Percentiles rank a stretch among this genome's conserved stretches.
Conservation (phyloP, 331 rosid species). For the Erythrophleum ivorense region DNA sequence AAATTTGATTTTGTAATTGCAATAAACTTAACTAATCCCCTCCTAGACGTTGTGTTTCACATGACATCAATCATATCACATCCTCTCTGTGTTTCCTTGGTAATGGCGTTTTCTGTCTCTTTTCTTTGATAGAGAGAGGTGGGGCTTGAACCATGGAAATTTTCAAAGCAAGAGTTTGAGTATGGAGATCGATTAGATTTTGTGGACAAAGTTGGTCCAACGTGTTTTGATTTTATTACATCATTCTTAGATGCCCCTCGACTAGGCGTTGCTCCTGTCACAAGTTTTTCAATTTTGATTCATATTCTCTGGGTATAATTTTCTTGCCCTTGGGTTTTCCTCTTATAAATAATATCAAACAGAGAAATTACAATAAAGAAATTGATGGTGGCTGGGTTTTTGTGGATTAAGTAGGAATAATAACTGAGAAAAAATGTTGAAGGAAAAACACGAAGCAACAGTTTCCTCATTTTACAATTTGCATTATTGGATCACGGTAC, state of each 20-base stretch:
- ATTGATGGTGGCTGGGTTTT: not conserved
- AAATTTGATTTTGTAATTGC: not conserved
- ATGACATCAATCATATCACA: not conserved
- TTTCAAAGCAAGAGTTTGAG: slow-evolving; percentile 38
- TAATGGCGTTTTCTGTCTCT: slow-evolving; percentile 21
- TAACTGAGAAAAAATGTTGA: not conserved
- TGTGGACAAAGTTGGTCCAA: slow-evolving; percentile 53
- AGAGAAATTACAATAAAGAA: not conserved
- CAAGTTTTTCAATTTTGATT: slow-evolving; percentile 18
- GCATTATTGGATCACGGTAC: not conserved
- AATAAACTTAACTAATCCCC: not conserved
- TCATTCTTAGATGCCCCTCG: slow-evolving; percentile 79
- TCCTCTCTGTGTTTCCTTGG: slow-evolving; percentile 14
- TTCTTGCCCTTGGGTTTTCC: slow-evolving; percentile 26
- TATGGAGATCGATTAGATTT: slow-evolving; percentile 32
- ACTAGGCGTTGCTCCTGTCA: slow-evolving; percentile 52
- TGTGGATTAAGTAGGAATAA: not conserved
- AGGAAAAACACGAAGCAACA: not conserved
- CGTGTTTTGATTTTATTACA: slow-evolving; percentile 49
- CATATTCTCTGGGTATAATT: slow-evolving; percentile 37
- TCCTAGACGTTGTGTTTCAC: slow-evolving; percentile 34
- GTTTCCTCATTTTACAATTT: not conserved
- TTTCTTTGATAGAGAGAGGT: slow-evolving; percentile 38
- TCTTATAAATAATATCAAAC: slow-evolving; percentile 3
- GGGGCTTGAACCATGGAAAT: slow-evolving; percentile 52